Evolutionary conservation across 2,329 filamentous ascomycete genomes (phyloP), one percentile per base, ranked within the genome.

Genomic region (Alternaria hordeiaustralica): DNA sequence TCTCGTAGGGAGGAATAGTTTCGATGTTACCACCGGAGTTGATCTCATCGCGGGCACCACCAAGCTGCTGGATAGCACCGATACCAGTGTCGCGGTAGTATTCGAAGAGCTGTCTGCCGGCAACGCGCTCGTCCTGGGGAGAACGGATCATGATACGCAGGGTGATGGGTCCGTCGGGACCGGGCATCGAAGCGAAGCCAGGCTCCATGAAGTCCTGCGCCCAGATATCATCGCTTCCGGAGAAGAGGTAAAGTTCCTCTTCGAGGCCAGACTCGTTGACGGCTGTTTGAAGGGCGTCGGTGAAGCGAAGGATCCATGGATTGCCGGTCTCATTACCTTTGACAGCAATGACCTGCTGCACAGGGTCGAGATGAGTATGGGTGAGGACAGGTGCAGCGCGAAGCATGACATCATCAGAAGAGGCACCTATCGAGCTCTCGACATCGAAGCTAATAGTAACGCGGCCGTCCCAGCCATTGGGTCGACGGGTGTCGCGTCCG

Each of bases 131-230:
- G 6, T 65, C 65, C 56, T 80, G 78, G 5, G 57, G 28, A 15
- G 61, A 63, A 11, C 64, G 55, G 8, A 83, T 67, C 57, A 82
- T 71, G 8, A 83, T 63, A 5, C 74, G 75, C 6, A 82, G 60
- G 2, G 70, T 63, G 7, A 80, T 65, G 3, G 77, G 65, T 0
- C 79, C 77, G 5, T 78, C 18, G 1, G 79, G 77, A 0, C 79
- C 80, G 0, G 80, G 81, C 62, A 82, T 82, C 55, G 76, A 80
- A 5, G 71, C 70, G 60, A 80, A 83, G 1, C 69, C 80, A 0
- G 81, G 76, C 65, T 82, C 80, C 26, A 83, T 61, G 41, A 80
- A 76, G 57, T 83, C 81, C 61, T 82, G 81, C 2, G 75, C 71
- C 81, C 80, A 83, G 47, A 76, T 68, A 60, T 82, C 79, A 28